Evolutionary conservation across 139 green algal species (phyloP).

Genomic region (Ettlia oleoabundans): DNA sequence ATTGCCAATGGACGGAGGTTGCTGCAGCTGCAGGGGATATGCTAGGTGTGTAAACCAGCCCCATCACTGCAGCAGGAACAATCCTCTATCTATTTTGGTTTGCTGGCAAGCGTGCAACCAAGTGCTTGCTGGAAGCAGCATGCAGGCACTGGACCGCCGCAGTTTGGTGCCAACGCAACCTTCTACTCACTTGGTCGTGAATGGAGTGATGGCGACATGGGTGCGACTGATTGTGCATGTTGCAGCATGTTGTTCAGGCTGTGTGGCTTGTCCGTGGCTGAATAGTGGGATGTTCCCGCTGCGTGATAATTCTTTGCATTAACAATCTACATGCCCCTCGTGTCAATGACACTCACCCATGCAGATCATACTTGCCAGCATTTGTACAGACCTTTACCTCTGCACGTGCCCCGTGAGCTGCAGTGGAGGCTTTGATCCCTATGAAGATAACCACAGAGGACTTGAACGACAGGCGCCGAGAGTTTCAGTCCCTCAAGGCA

Average conservation of each 20-base stretch:
- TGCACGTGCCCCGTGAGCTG: background rate
- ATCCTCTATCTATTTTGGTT: too few species aligned
- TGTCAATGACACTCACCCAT: background rate
- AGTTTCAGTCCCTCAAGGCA: constrained; percentile 26
- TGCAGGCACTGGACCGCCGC: background rate
- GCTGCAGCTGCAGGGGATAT: too few species aligned
- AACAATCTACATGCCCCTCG: too few species aligned
- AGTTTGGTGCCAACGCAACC: constrained; percentile 1
- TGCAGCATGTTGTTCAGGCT: background rate
- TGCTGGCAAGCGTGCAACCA: too few species aligned
- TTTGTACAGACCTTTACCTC: background rate
- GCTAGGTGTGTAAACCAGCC: too few species aligned
- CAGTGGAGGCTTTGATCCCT: constrained; percentile 35
- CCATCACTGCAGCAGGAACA: background rate
- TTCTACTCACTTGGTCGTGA: constrained; percentile 27
- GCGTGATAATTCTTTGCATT: too few species aligned
- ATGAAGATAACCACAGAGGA: constrained; percentile 22
- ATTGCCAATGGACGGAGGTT: too few species aligned
- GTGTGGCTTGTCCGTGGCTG: too few species aligned
- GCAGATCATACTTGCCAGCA: background rate
- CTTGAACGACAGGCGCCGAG: constrained; percentile 24
- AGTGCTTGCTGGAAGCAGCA: background rate
- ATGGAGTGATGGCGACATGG: constrained; percentile 29
- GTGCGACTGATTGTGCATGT: background rate
- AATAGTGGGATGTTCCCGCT: too few species aligned